These are phyloP conservation scores for Trypanosoma vivax DNA, from an alignment of 208 protist genomes.

Conservation along the genomic window DNA sequence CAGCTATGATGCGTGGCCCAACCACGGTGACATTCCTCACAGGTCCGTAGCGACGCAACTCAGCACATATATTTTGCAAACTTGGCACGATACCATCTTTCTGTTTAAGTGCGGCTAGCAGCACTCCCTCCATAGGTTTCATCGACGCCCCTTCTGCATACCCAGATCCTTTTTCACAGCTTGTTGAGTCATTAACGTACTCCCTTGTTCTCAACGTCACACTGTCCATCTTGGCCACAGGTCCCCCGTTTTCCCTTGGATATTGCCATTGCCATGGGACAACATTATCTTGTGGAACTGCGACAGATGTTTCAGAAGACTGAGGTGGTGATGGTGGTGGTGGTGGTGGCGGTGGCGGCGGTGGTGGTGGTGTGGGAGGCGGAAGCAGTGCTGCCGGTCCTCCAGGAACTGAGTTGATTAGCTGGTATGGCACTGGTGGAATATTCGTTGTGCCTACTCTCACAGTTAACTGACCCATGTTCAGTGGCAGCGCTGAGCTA, in stretches of 20 bases:
- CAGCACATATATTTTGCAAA: slow-evolving; percentile 7
- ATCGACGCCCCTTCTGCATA: background rate
- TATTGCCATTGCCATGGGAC: background rate
- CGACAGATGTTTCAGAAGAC: background rate
- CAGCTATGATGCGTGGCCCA: slow-evolving; percentile 13
- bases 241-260: too few relatives aligned
- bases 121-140: slow-evolving; percentile 1
- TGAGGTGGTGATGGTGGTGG: background rate
- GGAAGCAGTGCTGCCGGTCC: background rate
- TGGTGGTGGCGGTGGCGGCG: background rate
- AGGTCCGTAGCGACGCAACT: slow-evolving; percentile 15
- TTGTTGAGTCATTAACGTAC: too few relatives aligned
- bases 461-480: too few relatives aligned
- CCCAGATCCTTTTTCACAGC: too few relatives aligned
- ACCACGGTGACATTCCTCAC: slow-evolving; percentile 11
- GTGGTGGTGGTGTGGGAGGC: background rate
- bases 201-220: background rate
- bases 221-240: too few relatives aligned
- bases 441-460: too few relatives aligned
- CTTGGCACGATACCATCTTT: background rate
- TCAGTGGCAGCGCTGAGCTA: too few relatives aligned
- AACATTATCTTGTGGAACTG: slow-evolving; percentile 2
- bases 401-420: too few relatives aligned
- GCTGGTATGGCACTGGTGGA: background rate
- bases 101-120: background rate